Base-by-base conservation (phyloP, 2,329 filamentous ascomycete species). In the Cercospora berteroae region DNA sequence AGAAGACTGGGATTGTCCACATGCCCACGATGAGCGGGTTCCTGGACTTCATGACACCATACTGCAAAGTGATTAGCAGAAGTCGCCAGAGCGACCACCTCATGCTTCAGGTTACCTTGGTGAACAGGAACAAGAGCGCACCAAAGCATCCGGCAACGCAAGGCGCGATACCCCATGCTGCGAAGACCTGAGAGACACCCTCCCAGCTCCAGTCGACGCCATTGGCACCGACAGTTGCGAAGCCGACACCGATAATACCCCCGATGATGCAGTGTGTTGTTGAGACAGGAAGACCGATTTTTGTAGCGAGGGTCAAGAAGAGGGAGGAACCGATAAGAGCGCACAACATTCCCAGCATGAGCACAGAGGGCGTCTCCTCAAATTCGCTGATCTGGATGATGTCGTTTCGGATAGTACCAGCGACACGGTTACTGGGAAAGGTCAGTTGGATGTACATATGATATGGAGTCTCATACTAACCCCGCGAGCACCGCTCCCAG, bases 141-240 rank as follows among this genome's bases (percentile, higher is more conserved):
- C 80, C 79, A 70, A 85, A 82, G 1, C 67, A 79, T 50, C 74
- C 80, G 2, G 83, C 80, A 69, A 84, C 79, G 59, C 82, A 42
- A 8, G 82, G 82, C 2, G 81, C 80, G 68, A 84, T 82, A 0
- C 67, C 80, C 63, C 75, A 80, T 0, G 82, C 79, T 10, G 87
- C 81, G 72, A 88, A 87, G n/a, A 89, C 86, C 71, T 87, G 85
- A 13, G 86, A 82, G 5, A 89, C 86, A 72, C 86, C 83, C 4
- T 83, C 79, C 78, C 80, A 82, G 61, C 83, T 83, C 87, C 88
- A 90, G 61, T 83, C 81, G 56, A 89, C 79, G 68, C 84, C 83
- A 1, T 78, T 66, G 3, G 80, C 77, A 5, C 86, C 86, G 23
- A 88, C 84, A 18, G 86, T 83, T 23, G 81, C 81, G 59, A 83